phyloP scores from a whole-genome alignment of 2,329 filamentous ascomycete genomes.

The Thelonectria olida region DNA sequence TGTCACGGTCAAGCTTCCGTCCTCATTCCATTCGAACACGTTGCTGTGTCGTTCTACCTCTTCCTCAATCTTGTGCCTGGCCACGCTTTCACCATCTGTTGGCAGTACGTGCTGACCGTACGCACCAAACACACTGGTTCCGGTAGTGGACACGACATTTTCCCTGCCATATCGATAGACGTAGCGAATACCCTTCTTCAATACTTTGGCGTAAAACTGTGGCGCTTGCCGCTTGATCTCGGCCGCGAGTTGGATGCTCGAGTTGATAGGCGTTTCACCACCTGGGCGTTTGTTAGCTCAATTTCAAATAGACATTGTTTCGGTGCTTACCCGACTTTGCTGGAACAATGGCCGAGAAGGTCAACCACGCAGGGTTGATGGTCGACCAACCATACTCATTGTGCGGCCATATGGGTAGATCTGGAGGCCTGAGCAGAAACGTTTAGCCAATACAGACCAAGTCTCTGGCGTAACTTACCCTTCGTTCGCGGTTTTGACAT shows the following conservation, averaged over 20 bases:
- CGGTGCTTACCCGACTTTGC: background rate
- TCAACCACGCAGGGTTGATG: constrained; percentile 48
- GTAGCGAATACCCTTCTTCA: constrained; percentile 45
- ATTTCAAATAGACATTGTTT: constrained; percentile 35
- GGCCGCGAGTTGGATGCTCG: constrained; percentile 40
- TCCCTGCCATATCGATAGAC: constrained; percentile 42
- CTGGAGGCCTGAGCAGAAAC: constrained; percentile 36
- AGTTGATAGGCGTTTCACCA: constrained; percentile 47
- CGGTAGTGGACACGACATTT: constrained; percentile 42
- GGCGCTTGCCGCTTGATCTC: constrained; percentile 39
- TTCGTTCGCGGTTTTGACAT: constrained; percentile 50
- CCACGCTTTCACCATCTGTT: constrained; percentile 35
- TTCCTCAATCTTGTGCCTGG: constrained; percentile 40
- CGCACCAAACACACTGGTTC: constrained; percentile 43
- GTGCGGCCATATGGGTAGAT: constrained; percentile 51
- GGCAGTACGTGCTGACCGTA: constrained; percentile 42
- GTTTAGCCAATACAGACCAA: background rate
- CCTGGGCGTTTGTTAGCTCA: constrained; percentile 27
- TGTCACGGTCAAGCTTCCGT: constrained; percentile 46
- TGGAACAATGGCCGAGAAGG: constrained; percentile 44
- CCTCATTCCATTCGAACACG: constrained; percentile 45
- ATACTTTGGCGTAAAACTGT: constrained; percentile 41
- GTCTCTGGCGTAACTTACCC: too few species aligned
- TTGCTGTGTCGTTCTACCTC: constrained; percentile 47
- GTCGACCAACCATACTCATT: constrained; percentile 51